A percentile compares a stretch with the other conserved stretches of the same genome.
Conservation (phyloP, 169 alveolate genomes). For the Sarcocystis neurona region DNA sequence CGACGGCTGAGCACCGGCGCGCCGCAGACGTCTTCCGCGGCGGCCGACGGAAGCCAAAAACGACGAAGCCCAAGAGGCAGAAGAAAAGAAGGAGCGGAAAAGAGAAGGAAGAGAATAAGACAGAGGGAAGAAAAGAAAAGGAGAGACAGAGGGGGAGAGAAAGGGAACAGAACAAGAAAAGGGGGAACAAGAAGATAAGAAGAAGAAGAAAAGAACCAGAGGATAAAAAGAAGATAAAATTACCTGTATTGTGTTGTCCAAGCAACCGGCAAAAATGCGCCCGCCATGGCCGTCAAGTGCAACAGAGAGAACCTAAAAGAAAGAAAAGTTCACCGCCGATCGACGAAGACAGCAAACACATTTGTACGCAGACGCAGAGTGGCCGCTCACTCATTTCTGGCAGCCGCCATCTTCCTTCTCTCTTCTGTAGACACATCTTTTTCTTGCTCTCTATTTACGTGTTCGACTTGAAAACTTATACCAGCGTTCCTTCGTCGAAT, state of each 20-base stretch:
- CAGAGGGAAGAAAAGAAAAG: background rate
- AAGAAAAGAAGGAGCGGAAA: background rate
- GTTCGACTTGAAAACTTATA: no score
- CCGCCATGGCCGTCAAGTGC: slow-evolving; percentile 77
- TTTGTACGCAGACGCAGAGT: no score
- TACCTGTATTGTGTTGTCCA: slow-evolving; percentile 80
- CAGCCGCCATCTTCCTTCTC: no score
- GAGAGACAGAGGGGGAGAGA: background rate
- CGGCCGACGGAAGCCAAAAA: no score
- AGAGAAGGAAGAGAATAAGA: background rate
- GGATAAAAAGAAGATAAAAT: background rate
- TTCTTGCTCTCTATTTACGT: no score
- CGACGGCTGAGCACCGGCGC: no score
- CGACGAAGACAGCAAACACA: background rate
- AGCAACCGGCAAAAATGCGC: slow-evolving; percentile 75
- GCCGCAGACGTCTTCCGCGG: no score
- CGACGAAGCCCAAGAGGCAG: background rate
- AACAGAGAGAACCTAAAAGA: slow-evolving; percentile 74
- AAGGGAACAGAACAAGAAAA: background rate
- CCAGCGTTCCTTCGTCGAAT: no score
- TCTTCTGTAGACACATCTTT: no score
- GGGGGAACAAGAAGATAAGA: background rate
- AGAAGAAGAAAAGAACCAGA: background rate
- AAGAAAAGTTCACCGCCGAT: background rate
- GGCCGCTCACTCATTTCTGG: no score